These are phyloP conservation scores for Sporodiniella umbellata DNA, from an alignment of 371 early-diverging fungal species.

Conservation along the genomic window DNA sequence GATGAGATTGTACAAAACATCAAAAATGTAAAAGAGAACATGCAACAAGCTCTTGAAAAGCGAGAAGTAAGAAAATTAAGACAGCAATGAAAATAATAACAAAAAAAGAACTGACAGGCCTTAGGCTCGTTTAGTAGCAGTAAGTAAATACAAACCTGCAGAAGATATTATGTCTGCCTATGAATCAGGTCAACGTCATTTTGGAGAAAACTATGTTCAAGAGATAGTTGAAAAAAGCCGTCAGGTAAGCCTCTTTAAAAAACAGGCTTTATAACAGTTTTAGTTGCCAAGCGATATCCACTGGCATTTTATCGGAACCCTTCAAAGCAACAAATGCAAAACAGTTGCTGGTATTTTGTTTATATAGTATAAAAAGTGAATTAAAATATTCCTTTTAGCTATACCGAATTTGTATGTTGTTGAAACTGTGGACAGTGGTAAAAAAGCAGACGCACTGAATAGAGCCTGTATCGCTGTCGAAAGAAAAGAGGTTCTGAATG, in stretches of 20 bases:
- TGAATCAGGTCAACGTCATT: slow-evolving; percentile 83
- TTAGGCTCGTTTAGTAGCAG: slow-evolving; percentile 77
- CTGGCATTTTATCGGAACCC: slow-evolving; percentile 96
- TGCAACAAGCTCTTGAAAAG: too few relatives aligned
- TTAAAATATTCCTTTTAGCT: too few relatives aligned
- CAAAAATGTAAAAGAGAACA: too few relatives aligned
- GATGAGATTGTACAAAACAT: too few relatives aligned
- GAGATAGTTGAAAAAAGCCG: slow-evolving; percentile 90
- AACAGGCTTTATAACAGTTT: background rate
- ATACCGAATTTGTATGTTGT: slow-evolving; percentile 88
- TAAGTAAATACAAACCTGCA: slow-evolving; percentile 88
- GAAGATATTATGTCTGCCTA: slow-evolving; percentile 78
- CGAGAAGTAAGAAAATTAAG: too few relatives aligned
- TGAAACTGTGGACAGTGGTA: slow-evolving; percentile 85
- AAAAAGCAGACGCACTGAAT: slow-evolving; percentile 80
- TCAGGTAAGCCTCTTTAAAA: slow-evolving; percentile 39
- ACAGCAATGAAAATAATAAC: too few relatives aligned
- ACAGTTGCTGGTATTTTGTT: slow-evolving; percentile 69
- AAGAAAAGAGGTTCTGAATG: slow-evolving; percentile 56
- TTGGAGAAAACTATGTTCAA: slow-evolving; percentile 96
- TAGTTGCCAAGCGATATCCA: slow-evolving; percentile 72
- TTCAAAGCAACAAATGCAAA: slow-evolving; percentile 97
- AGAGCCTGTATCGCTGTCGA: slow-evolving; percentile 58
- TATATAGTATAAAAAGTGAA: too few relatives aligned
- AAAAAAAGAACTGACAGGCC: too few relatives aligned